Percentiles rank a stretch among this genome's conserved stretches.
phyloP scores from a whole-genome alignment of 495 filamentous ascomycete species.

The Endocarpon pusillum region DNA sequence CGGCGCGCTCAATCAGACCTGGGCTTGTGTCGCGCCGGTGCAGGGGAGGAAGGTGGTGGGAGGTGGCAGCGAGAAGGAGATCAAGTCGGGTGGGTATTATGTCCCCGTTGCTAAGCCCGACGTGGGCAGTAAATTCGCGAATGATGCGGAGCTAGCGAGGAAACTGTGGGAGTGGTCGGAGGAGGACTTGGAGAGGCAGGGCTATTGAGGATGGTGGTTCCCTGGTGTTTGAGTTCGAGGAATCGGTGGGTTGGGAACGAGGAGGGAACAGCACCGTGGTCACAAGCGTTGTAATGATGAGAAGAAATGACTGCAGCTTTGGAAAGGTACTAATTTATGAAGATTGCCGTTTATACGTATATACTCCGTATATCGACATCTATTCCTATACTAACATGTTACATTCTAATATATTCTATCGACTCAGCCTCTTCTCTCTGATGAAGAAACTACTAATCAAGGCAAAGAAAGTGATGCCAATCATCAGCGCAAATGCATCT shows the following conservation, averaged over 20 bases:
- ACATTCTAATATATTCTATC: no score
- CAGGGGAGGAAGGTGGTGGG: no score
- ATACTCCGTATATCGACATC: no score
- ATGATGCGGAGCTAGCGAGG: constrained; percentile 29
- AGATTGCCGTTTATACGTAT: no score
- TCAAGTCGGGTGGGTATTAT: constrained; percentile 40
- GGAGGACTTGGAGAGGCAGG: constrained; percentile 24
- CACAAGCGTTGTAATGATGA: no score
- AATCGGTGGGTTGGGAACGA: no score
- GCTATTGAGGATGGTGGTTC: no score
- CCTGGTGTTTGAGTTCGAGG: no score
- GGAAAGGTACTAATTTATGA: no score
- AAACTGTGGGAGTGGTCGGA: constrained; percentile 51
- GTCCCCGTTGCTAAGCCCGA: constrained; percentile 32
- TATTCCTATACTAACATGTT: no score
- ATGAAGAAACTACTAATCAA: constrained; percentile 29
- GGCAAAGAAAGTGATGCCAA: constrained; percentile 27
- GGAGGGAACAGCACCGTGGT: no score
- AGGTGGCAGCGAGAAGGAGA: constrained; percentile 11
- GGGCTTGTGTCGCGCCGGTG: constrained; percentile 38
- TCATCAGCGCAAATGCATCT: constrained; percentile 28
- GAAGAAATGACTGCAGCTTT: no score
- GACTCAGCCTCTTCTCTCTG: constrained; percentile 24
- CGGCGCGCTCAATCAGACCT: constrained; percentile 43
- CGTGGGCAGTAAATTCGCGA: constrained; percentile 19